phyloP scores from a whole-genome alignment of 805 yeast genomes.

The Wickerhamomyces sydowiorum region DNA sequence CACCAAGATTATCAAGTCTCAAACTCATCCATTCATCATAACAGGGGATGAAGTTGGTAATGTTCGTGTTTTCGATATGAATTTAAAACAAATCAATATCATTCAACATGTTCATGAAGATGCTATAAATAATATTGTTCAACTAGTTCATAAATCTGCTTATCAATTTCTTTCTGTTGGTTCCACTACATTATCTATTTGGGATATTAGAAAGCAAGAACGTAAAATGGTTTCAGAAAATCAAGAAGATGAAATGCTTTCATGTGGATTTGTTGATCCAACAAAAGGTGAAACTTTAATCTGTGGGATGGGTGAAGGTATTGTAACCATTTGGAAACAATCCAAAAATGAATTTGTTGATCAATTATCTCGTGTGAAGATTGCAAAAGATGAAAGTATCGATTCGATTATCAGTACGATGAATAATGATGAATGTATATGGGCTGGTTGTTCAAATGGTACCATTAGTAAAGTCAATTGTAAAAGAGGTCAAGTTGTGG shows the following conservation, averaged over 20 bases:
- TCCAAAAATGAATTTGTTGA: conserved; percentile 63
- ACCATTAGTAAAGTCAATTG: conserved; percentile 61
- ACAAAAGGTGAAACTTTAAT: conserved; percentile 57
- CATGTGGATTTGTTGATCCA: conserved; percentile 64
- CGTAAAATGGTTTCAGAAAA: conserved; percentile 63
- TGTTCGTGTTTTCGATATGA: conserved; percentile 57
- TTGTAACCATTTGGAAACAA: conserved; percentile 81
- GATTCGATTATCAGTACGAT: conserved; percentile 50
- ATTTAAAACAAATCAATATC: conserved; percentile 42
- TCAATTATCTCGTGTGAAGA: conserved; percentile 71
- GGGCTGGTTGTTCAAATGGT: conserved; percentile 83
- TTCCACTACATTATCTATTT: conserved; percentile 70
- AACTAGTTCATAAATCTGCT: conserved; percentile 63
- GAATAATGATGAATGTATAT: conserved; percentile 45
- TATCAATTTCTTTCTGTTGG: conserved; percentile 80
- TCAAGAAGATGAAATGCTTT: conserved; percentile 88
- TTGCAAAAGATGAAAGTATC: conserved; percentile 64
- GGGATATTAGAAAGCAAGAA: conserved; percentile 62
- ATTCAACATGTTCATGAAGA: conserved; percentile 64
- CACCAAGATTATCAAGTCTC: conserved; percentile 29
- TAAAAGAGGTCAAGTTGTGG: conserved; percentile 56
- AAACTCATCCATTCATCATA: conserved; percentile 37
- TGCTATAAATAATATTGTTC: conserved; percentile 68
- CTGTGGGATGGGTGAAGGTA: conserved; percentile 90
- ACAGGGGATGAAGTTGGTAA: conserved; percentile 67